A percentile compares a stretch with the other conserved stretches of the same genome.
Evolutionary conservation across 2,329 filamentous ascomycete genomes (phyloP).

Genomic region (Kalmusia sp.): DNA sequence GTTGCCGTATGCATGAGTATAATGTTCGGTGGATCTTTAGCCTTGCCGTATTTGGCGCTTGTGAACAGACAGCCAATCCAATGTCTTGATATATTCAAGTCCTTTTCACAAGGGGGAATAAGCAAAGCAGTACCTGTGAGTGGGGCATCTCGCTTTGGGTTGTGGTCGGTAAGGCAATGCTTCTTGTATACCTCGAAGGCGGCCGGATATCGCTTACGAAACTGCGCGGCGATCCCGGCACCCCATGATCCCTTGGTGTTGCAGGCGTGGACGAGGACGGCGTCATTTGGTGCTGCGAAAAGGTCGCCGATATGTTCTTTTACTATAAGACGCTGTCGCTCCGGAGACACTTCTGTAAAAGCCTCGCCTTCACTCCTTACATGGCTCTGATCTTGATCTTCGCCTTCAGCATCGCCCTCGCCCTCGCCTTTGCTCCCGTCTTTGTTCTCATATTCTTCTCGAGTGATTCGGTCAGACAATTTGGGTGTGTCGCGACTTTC

Average conservation of each 20-base stretch:
- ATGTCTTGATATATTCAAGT: slow-evolving; percentile 47
- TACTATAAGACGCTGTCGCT: slow-evolving; percentile 14
- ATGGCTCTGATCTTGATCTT: neutral
- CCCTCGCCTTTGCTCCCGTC: too few species aligned
- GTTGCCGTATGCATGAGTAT: slow-evolving; percentile 59
- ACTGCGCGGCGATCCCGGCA: slow-evolving; percentile 62
- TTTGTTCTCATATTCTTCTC: too few species aligned
- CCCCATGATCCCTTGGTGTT: slow-evolving; percentile 66
- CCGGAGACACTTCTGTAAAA: too few species aligned
- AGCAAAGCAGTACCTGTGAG: slow-evolving; percentile 58
- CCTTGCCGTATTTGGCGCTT: slow-evolving; percentile 56
- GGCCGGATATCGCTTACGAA: slow-evolving; percentile 58
- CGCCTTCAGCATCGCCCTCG: too few species aligned
- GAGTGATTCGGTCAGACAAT: too few species aligned
- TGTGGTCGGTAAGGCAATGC: slow-evolving; percentile 52
- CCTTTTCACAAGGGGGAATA: slow-evolving; percentile 57
- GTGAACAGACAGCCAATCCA: slow-evolving; percentile 69
- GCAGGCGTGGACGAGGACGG: slow-evolving; percentile 65
- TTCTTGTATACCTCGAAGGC: slow-evolving; percentile 57
- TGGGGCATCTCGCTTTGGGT: slow-evolving; percentile 29
- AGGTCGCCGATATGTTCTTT: slow-evolving; percentile 53
- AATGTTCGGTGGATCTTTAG: slow-evolving; percentile 47
- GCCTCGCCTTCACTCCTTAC: too few species aligned
- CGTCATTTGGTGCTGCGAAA: slow-evolving; percentile 58
- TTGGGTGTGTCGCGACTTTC: too few species aligned